These are phyloP conservation scores for Macadamia tetraphylla DNA, from an alignment of 164 flowering plant genomes.

Conservation along the genomic window DNA sequence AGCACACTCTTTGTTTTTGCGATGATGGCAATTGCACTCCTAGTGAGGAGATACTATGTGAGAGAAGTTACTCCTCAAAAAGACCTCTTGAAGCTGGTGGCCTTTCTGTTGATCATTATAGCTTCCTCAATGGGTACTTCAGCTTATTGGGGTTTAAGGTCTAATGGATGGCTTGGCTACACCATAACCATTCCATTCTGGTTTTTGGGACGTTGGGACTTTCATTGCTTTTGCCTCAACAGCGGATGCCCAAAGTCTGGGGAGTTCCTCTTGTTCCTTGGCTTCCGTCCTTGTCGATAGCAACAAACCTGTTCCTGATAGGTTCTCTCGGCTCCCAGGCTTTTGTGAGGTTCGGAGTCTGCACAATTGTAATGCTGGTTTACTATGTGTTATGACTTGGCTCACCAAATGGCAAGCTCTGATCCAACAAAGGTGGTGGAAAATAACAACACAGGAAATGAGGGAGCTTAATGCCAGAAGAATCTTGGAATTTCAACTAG, in stretches of 20 bases:
- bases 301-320: constrained; percentile 52
- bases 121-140: constrained; percentile 51
- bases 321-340: constrained; percentile 42
- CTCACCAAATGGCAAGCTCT: constrained; percentile 23
- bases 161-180: constrained; percentile 46
- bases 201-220: constrained; percentile 46
- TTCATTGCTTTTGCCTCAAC: constrained; percentile 31
- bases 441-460: constrained; percentile 4
- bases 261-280: constrained; percentile 72
- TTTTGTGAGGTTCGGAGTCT: constrained; percentile 49
- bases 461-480: constrained; percentile 4
- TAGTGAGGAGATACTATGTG: constrained; percentile 58
- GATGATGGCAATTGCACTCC: constrained; percentile 60
- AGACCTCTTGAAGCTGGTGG: constrained; percentile 28
- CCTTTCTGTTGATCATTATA: constrained; percentile 35
- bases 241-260: constrained; percentile 49
- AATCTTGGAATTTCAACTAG: background rate
- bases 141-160: constrained; percentile 42
- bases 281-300: constrained; percentile 58
- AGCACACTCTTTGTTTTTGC: constrained; percentile 61
- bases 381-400: constrained; percentile 56
- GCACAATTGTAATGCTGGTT: constrained; percentile 43
- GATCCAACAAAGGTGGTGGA: constrained; percentile 5
- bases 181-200: constrained; percentile 38
- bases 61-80: constrained; percentile 31